A percentile compares a stretch with the other conserved stretches of the same genome.
Conservation (phyloP, 169 alveolate genomes). For the Plasmodium chabaudi region DNA sequence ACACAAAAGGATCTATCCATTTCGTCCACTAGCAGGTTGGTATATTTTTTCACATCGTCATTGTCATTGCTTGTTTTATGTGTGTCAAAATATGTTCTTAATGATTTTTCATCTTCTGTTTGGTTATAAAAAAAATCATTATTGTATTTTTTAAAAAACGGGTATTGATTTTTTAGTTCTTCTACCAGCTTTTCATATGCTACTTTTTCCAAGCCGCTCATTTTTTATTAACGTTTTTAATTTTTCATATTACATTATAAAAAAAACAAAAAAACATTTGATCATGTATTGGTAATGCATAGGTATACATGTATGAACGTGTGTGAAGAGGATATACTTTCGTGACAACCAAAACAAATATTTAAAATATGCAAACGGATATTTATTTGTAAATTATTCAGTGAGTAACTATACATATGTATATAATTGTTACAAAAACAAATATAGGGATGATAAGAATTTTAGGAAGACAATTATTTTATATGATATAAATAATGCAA, state of each 20-base stretch:
- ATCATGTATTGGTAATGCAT: too few relatives aligned
- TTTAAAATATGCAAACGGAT: too few relatives aligned
- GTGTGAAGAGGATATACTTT: too few relatives aligned
- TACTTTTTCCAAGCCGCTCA: constrained; percentile 25
- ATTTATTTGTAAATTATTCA: too few relatives aligned
- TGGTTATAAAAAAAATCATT: constrained; percentile 54
- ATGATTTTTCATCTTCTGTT: constrained; percentile 17
- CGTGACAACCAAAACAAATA: too few relatives aligned
- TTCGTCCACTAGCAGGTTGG: constrained; percentile 36
- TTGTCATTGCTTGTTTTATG: constrained; percentile 10
- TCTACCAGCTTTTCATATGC: constrained; percentile 40
- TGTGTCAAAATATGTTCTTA: background rate
- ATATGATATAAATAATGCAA: too few relatives aligned
- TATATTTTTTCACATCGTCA: constrained; percentile 14
- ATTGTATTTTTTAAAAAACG: constrained; percentile 35
- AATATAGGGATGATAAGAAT: too few relatives aligned
- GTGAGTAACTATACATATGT: too few relatives aligned
- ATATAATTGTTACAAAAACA: too few relatives aligned
- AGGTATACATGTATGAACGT: too few relatives aligned
- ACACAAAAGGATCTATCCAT: constrained; percentile 30
- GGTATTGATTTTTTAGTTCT: constrained; percentile 59
- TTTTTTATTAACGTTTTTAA: constrained; percentile 31
- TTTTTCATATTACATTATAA: background rate
- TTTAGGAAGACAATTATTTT: too few relatives aligned
- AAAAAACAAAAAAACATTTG: too few relatives aligned